Percentiles rank a stretch among this genome's conserved stretches.
phyloP scores from a whole-genome alignment of 495 filamentous ascomycete species.

The Podospora tetraspora region DNA sequence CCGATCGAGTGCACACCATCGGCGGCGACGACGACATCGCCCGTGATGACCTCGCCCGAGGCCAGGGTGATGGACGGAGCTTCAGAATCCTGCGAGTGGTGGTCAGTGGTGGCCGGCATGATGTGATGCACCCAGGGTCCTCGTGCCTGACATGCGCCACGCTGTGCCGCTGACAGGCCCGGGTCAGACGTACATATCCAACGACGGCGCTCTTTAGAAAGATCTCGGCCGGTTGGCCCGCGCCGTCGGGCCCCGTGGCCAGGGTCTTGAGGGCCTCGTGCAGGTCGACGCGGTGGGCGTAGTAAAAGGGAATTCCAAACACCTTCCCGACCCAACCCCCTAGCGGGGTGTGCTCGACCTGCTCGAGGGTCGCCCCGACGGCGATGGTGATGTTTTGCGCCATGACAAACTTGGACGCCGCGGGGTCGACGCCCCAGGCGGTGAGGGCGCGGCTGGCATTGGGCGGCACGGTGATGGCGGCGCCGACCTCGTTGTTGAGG shows the following conservation, averaged over 20 bases:
- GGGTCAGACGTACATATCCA: slow-evolving; percentile 29
- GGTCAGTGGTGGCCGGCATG: not conserved
- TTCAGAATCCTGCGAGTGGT: slow-evolving; percentile 32
- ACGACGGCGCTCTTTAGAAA: slow-evolving; percentile 24
- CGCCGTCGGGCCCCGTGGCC: slow-evolving; percentile 31
- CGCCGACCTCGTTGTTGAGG: slow-evolving; percentile 49
- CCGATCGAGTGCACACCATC: slow-evolving; percentile 45
- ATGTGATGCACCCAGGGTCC: not conserved
- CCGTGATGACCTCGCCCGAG: slow-evolving; percentile 30
- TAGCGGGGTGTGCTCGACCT: slow-evolving; percentile 28
- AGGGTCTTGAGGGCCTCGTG: slow-evolving; percentile 39
- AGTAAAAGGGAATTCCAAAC: slow-evolving; percentile 21
- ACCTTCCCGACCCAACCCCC: slow-evolving; percentile 10
- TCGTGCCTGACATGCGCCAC: not conserved
- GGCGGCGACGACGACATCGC: slow-evolving; percentile 46
- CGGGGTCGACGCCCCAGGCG: slow-evolving; percentile 42
- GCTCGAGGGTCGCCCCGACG: slow-evolving; percentile 29
- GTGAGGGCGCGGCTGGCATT: slow-evolving; percentile 45
- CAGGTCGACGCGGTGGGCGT: slow-evolving; percentile 36
- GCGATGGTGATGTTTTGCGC: slow-evolving; percentile 28
- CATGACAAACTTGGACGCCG: slow-evolving; percentile 26
- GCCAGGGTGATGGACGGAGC: slow-evolving; percentile 34
- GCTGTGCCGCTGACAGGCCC: not conserved
- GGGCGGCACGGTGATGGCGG: slow-evolving; percentile 48
- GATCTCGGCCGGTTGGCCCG: slow-evolving; percentile 35